Percentiles rank a stretch among this genome's conserved stretches.
These are phyloP conservation scores for Pezicula radicicola DNA, from an alignment of 2,329 filamentous ascomycete genomes.

Conservation along the genomic window DNA sequence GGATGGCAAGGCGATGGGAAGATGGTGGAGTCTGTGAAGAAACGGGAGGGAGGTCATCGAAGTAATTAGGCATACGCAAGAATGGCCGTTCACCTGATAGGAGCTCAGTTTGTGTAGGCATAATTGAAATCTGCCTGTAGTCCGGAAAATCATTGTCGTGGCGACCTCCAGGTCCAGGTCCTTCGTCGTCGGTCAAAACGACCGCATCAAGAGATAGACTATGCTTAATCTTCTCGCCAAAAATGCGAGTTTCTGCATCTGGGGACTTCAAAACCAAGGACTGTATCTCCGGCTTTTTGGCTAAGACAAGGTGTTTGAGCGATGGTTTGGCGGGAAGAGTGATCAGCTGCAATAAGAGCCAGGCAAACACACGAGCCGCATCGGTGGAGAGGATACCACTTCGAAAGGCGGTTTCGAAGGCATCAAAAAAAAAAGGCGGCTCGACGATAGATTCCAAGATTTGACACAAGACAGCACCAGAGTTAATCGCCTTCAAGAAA, in stretches of 20 bases:
- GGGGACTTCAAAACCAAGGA: constrained; percentile 16
- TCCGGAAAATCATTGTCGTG: constrained; percentile 71
- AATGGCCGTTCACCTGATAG: constrained; percentile 49
- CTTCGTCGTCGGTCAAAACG: constrained; percentile 13
- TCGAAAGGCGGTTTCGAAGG: constrained; percentile 24
- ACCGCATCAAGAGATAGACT: constrained; percentile 19
- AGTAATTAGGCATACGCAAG: constrained; percentile 48
- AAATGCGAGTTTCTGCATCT: constrained; percentile 22
- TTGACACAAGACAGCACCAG: constrained; percentile 34
- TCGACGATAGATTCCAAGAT: constrained; percentile 44
- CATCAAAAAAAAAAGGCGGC: constrained; percentile 48
- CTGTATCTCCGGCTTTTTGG: constrained; percentile 24
- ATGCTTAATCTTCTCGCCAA: constrained; percentile 37
- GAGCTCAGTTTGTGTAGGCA: constrained; percentile 66
- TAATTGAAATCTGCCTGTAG: constrained; percentile 58
- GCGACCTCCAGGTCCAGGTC: constrained; percentile 53
- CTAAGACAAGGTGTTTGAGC: constrained; percentile 22
- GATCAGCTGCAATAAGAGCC: constrained; percentile 42
- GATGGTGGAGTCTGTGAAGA: constrained; percentile 9
- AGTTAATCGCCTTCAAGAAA: constrained; percentile 15
- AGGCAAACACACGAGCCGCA: constrained; percentile 33
- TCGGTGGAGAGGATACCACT: constrained; percentile 22
- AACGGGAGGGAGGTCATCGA: constrained; percentile 34
- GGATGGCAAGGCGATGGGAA: constrained; percentile 38
- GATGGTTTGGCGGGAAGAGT: constrained; percentile 25